Evolutionary conservation across 2,329 filamentous ascomycete species (phyloP).

Genomic region (Drechslerella dactyloides): DNA sequence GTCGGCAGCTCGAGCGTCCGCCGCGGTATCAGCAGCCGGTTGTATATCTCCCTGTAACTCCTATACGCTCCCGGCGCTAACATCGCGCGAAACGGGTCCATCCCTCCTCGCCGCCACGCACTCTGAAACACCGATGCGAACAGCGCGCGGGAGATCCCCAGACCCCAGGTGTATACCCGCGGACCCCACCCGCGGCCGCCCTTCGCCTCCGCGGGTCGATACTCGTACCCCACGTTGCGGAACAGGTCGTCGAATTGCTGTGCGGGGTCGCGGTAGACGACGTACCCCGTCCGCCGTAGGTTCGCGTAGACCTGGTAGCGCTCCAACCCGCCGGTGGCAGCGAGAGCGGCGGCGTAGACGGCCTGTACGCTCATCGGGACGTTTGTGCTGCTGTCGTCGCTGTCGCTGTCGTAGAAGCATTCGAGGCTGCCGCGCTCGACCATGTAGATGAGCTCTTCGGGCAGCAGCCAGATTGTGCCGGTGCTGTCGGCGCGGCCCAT

Average conservation of each 20-base stretch:
- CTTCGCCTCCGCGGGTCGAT: slow-evolving; percentile 20
- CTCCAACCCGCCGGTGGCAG: slow-evolving; percentile 65
- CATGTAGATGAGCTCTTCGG: slow-evolving; percentile 88
- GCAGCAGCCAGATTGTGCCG: slow-evolving; percentile 79
- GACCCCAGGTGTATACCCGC: slow-evolving; percentile 10
- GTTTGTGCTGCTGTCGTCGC: slow-evolving; percentile 50
- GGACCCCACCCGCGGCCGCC: slow-evolving; percentile 8
- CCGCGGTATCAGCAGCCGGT: slow-evolving; percentile 24
- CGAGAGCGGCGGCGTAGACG: slow-evolving; percentile 69
- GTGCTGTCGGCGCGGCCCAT: slow-evolving; percentile 73
- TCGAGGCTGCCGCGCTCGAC: slow-evolving; percentile 87
- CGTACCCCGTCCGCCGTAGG: slow-evolving; percentile 81
- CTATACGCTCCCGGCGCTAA: slow-evolving; percentile 29
- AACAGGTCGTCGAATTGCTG: slow-evolving; percentile 49
- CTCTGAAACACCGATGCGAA: slow-evolving; percentile 20
- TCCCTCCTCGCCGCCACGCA: slow-evolving; percentile 15
- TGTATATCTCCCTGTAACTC: slow-evolving; percentile 36
- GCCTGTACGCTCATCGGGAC: slow-evolving; percentile 90
- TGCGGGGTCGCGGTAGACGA: slow-evolving; percentile 61
- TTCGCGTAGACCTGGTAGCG: slow-evolving; percentile 88
- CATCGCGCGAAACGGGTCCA: slow-evolving; percentile 35
- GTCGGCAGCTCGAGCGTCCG: slow-evolving; percentile 49
- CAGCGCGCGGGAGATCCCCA: slow-evolving; percentile 37
- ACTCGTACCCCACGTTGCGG: slow-evolving; percentile 52
- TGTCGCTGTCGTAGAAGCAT: slow-evolving; percentile 67